Evolutionary conservation across 495 filamentous ascomycete species (phyloP).

Genomic region (Neurospora africana): DNA sequence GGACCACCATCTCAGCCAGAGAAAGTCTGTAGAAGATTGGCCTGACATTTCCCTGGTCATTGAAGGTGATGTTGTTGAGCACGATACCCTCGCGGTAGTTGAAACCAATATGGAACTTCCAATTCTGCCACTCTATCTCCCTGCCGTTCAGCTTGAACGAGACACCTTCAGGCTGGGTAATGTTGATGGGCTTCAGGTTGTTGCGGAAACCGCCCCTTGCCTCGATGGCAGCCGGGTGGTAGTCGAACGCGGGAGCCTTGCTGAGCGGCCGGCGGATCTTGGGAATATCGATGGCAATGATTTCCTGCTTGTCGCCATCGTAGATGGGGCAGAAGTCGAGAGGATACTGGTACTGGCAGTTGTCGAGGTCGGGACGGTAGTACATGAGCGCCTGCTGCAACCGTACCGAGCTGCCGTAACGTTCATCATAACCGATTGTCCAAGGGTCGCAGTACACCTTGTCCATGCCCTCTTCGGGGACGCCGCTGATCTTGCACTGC

Average conservation of each 20-base stretch:
- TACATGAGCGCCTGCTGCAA: slow-evolving; percentile 95
- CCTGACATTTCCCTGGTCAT: slow-evolving; percentile 72
- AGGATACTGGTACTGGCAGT: slow-evolving; percentile 83
- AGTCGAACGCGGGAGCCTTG: slow-evolving; percentile 66
- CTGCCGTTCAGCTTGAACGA: slow-evolving; percentile 77
- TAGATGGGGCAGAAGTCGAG: slow-evolving; percentile 93
- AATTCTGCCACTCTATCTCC: slow-evolving; percentile 87
- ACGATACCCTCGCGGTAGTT: slow-evolving; percentile 94
- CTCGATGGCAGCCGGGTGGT: slow-evolving; percentile 65
- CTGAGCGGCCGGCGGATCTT: slow-evolving; percentile 68
- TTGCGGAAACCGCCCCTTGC: slow-evolving; percentile 65
- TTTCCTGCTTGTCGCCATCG: slow-evolving; percentile 70
- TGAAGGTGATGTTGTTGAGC: slow-evolving; percentile 82
- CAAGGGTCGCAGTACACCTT: slow-evolving; percentile 86
- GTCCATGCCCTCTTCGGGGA: slow-evolving; percentile 75
- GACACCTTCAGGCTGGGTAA: slow-evolving; percentile 89
- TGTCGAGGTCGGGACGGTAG: slow-evolving; percentile 77
- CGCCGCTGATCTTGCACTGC: slow-evolving; percentile 82
- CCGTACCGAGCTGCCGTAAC: slow-evolving; percentile 68
- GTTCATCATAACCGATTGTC: slow-evolving; percentile 93
- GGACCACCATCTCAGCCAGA: slow-evolving; percentile 92
- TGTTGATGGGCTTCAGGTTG: slow-evolving; percentile 85
- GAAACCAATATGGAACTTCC: slow-evolving; percentile 89
- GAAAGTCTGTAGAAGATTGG: slow-evolving; percentile 88
- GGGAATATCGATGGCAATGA: slow-evolving; percentile 85